Evolutionary conservation across 2,329 filamentous ascomycete genomes (phyloP).

Genomic region (Zopfia rhizophila): DNA sequence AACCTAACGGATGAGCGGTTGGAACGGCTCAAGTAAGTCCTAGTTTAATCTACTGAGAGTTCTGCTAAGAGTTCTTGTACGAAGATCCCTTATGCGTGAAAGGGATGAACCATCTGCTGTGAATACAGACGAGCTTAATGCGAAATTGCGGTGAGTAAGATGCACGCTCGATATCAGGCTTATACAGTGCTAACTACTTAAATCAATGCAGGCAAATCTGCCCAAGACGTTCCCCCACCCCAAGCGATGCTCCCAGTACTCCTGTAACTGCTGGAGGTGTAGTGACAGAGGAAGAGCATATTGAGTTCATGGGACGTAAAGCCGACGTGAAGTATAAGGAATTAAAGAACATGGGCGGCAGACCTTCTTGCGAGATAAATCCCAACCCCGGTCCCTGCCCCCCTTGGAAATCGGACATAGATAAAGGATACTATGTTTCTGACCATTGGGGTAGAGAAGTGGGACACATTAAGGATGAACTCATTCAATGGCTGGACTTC

Average conservation of each 20-base stretch:
- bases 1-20: slow-evolving; percentile 9
- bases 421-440: slow-evolving; percentile 8
- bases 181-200: slow-evolving; percentile 8
- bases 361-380: slow-evolving; percentile 10
- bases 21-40: slow-evolving; percentile 5
- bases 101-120: slow-evolving; percentile 5
- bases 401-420: slow-evolving; percentile 8
- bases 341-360: slow-evolving; percentile 4
- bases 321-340: slow-evolving; percentile 5
- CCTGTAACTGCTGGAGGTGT: slow-evolving; percentile 6
- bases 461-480: slow-evolving; percentile 4
- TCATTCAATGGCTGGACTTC: slow-evolving; percentile 7
- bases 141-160: slow-evolving; percentile 8
- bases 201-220: slow-evolving; percentile 7
- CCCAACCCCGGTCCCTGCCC: slow-evolving; percentile 9
- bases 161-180: slow-evolving; percentile 6
- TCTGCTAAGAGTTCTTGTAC: slow-evolving; percentile 7
- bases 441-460: slow-evolving; percentile 8
- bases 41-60: slow-evolving; percentile 2
- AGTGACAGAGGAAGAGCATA: slow-evolving; percentile 6
- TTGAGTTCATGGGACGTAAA: slow-evolving; percentile 1
- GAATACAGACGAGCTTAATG: slow-evolving; percentile 6
- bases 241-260: slow-evolving; percentile 9
- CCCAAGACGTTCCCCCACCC: slow-evolving; percentile 10
- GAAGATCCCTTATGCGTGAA: slow-evolving; percentile 8